Evolutionary conservation across 1,139 yeast genomes (phyloP).

Genomic region (Sugiyamaella xylanicola): DNA sequence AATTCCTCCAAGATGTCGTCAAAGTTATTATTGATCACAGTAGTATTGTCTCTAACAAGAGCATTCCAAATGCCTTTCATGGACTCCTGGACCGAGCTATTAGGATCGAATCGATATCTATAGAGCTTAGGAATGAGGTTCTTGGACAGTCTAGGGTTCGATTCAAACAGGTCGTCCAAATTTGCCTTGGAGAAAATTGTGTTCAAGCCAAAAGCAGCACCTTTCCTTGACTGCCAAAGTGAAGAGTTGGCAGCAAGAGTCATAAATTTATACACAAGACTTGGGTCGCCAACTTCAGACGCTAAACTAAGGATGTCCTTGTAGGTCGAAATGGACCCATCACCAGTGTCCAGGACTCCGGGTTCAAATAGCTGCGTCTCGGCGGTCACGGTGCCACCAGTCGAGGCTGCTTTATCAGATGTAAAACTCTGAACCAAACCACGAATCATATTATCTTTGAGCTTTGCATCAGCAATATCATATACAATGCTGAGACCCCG

Average conservation of each 20-base stretch:
- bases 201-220: constrained; percentile 91
- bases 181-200: constrained; percentile 79
- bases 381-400: constrained; percentile 68
- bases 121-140: constrained; percentile 78
- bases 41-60: constrained; percentile 62
- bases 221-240: constrained; percentile 90
- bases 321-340: constrained; percentile 86
- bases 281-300: constrained; percentile 93
- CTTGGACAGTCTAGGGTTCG: constrained; percentile 57
- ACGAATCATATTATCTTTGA: constrained; percentile 73
- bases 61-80: constrained; percentile 91
- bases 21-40: constrained; percentile 57
- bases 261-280: constrained; percentile 92
- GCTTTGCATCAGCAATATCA: constrained; percentile 69
- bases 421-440: constrained; percentile 80
- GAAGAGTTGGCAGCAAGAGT: constrained; percentile 86
- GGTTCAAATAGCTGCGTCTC: constrained; percentile 88
- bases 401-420: constrained; percentile 54
- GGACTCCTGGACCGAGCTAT: constrained; percentile 67
- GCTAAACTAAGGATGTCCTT: constrained; percentile 78
- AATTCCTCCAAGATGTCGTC: constrained; percentile 65
- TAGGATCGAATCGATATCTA: constrained; percentile 86
- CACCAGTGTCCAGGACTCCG: constrained; percentile 75
- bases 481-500: constrained; percentile 82
- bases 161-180: constrained; percentile 60